Base-by-base conservation (phyloP, 768 basidiomycete genomes). In the Naganishia friedmannii region DNA sequence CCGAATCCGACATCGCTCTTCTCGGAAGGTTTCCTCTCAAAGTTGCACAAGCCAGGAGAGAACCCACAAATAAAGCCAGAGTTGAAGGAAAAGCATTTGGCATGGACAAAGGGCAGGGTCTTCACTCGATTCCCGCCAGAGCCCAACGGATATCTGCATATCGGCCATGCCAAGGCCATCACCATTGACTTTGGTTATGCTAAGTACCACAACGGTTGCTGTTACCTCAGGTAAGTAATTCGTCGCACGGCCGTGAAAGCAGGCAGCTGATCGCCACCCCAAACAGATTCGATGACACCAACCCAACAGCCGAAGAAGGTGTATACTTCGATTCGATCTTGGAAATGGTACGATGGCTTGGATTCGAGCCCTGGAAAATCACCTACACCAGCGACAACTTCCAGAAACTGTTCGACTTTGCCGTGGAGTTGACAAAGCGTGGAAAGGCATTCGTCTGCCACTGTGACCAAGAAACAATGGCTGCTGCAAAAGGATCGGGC, bases 331-430 rank as follows among this genome's bases (percentile, higher is more conserved):
- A 95, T 79, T 95, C 91, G 71, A 97, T 98, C 68, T 83, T 98
- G 77, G 94, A 97, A 82, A 92, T 89, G 76, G 86, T 98, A 42
- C 86, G 94, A 73, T 99, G 96, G 96, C 85, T 99, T 23, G 96
- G 96, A 0, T 99, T 87, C 77, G 95, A 98, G 79, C 96, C 96
- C 3, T 98, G 91, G 91, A 92, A 92, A 82, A 93, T 99, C 84
- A 98, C 96, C 4, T 98, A 98, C 82, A 97, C 95, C 57, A 96
- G 93, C 78, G 95, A 98, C 81, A 91, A 99, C 82, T 99, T 99
- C 79, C 86, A 89, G 67, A 83, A 88, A 76, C 83, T 99, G 28
- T 90, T 93, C 75, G 88, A 89, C 7, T 85, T 97, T 34, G 96
- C 94, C 0, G 85, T 91, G 21, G 89, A 94, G 77, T 83, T 98